phyloP scores from a whole-genome alignment of 139 green algal species.

The Tetraselmis striata region DNA sequence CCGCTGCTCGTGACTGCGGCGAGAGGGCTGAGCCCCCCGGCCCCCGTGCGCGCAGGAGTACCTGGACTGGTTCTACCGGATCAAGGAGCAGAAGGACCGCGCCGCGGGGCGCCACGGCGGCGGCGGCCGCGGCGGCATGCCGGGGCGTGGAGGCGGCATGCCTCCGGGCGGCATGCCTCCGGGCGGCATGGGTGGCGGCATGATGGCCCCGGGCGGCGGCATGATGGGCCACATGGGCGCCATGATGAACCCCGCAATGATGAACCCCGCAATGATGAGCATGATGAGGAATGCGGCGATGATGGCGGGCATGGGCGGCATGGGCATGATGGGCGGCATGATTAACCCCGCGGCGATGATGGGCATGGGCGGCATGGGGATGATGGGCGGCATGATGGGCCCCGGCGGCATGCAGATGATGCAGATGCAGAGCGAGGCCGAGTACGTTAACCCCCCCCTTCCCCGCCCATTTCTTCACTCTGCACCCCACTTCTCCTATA shows the following conservation, averaged over 20 bases:
- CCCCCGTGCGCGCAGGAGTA: neutral
- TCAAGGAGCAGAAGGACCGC: neutral
- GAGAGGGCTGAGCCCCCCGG: too few relatives aligned
- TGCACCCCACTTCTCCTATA: too few relatives aligned
- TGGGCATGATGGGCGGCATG: neutral
- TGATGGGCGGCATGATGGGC: neutral
- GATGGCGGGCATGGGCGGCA: neutral
- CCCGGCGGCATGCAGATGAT: neutral
- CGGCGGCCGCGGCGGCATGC: too few relatives aligned
- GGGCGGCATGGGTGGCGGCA: neutral
- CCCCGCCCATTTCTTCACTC: too few relatives aligned
- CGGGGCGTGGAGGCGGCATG: too few relatives aligned
- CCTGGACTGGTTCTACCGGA: neutral
- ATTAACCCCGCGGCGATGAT: neutral
- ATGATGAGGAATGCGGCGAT: neutral
- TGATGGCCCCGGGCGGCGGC: neutral
- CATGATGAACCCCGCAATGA: neutral
- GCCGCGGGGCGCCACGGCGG: neutral
- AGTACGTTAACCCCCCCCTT: too few relatives aligned
- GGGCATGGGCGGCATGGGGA: neutral
- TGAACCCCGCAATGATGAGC: neutral
- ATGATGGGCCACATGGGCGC: neutral
- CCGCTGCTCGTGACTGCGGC: too few relatives aligned
- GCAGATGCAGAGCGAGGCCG: neutral
- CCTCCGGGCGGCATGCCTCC: too few relatives aligned